phyloP scores from a whole-genome alignment of 73 alveolate genomes.

The Paramecium pentaurelia region DNA sequence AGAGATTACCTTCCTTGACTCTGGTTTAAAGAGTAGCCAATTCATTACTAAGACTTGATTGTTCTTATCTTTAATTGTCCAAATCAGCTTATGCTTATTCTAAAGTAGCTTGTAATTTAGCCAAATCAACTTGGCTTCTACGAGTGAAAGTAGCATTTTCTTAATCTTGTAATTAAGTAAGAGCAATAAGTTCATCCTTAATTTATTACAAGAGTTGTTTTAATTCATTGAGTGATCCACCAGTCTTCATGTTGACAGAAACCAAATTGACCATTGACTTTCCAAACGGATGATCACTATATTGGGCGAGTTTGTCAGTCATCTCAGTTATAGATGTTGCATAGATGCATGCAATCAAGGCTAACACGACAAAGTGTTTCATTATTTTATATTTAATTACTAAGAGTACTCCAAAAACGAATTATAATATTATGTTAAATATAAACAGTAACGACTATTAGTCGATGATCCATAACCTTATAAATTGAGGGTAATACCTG shows the following conservation, averaged over 20 bases:
- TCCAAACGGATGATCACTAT: slow-evolving; percentile 18
- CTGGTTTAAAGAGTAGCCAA: not conserved
- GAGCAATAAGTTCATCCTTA: slow-evolving; percentile 46
- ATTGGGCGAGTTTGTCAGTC: not conserved
- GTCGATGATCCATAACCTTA: not conserved
- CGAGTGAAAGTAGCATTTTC: slow-evolving; percentile 11
- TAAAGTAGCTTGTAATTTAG: slow-evolving; percentile 26
- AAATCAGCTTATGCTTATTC: slow-evolving; percentile 45
- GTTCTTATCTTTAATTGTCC: slow-evolving; percentile 23
- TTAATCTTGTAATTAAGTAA: not conserved
- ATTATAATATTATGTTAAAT: not conserved
- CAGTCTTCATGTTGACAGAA: slow-evolving; percentile 37
- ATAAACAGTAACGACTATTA: not conserved
- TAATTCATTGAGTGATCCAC: slow-evolving; percentile 21
- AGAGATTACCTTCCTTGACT: not conserved
- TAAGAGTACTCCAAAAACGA: not conserved
- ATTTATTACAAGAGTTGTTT: slow-evolving; percentile 9
- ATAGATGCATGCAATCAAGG: slow-evolving; percentile 8
- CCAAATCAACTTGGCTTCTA: slow-evolving; percentile 29
- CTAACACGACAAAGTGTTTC: not conserved
- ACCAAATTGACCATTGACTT: slow-evolving; percentile 33
- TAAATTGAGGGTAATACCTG: not conserved
- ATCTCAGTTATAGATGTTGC: not conserved
- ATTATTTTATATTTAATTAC: not conserved
- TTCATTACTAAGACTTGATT: not conserved